Percentiles rank a stretch among this genome's conserved stretches.
Conservation (phyloP, 2,329 filamentous ascomycete genomes). For the Cercospora sp. region DNA sequence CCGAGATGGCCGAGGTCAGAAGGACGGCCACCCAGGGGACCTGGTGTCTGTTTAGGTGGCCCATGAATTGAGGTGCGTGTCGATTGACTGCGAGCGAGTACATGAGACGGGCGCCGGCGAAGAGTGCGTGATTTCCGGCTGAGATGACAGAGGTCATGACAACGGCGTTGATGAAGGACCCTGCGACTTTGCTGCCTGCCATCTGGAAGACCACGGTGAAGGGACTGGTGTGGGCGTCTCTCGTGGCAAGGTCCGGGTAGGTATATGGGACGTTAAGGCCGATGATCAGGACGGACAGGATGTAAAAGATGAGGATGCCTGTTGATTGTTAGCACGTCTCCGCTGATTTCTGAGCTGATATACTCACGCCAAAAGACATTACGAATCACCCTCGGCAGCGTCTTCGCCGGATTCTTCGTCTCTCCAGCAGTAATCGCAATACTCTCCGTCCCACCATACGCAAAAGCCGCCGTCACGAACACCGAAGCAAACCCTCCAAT, state of each 20-base stretch:
- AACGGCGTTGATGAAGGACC: slow-evolving; percentile 62
- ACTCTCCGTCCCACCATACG: slow-evolving; percentile 54
- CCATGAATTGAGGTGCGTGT: slow-evolving; percentile 59
- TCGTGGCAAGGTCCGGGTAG: slow-evolving; percentile 49
- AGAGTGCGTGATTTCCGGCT: slow-evolving; percentile 61
- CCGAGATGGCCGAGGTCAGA: slow-evolving; percentile 44
- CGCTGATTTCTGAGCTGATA: too few relatives aligned
- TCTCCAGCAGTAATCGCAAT: slow-evolving; percentile 68
- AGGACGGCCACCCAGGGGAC: slow-evolving; percentile 56
- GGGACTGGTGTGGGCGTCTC: slow-evolving; percentile 45
- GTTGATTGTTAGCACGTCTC: not conserved
- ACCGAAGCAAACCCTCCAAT: slow-evolving; percentile 67
- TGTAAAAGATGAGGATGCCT: slow-evolving; percentile 73
- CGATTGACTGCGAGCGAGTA: slow-evolving; percentile 57
- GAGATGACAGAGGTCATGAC: slow-evolving; percentile 60
- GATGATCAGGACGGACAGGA: slow-evolving; percentile 69
- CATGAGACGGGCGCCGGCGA: slow-evolving; percentile 58
- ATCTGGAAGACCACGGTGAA: slow-evolving; percentile 64
- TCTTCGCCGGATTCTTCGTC: slow-evolving; percentile 60
- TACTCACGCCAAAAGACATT: slow-evolving; percentile 69
- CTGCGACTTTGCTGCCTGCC: slow-evolving; percentile 56
- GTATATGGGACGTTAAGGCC: slow-evolving; percentile 76
- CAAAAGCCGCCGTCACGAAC: slow-evolving; percentile 62
- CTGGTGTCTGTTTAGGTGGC: slow-evolving; percentile 47
- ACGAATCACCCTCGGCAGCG: slow-evolving; percentile 62